These are phyloP conservation scores for Penicillium herquei DNA, from an alignment of 495 filamentous ascomycete species.

Conservation along the genomic window DNA sequence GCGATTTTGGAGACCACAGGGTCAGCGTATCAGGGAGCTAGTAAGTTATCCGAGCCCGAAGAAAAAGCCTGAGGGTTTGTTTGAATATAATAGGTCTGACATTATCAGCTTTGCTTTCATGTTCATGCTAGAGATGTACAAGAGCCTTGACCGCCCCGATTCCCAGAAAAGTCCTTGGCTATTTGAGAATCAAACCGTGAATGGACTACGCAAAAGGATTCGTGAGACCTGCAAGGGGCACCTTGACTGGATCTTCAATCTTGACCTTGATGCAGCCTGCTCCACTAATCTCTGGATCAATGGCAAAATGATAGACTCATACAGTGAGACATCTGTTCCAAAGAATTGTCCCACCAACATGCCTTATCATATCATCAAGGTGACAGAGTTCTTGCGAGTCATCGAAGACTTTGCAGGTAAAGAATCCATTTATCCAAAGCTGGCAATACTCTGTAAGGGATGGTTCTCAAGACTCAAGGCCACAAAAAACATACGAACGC, in stretches of 20 bases:
- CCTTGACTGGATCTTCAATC: neutral
- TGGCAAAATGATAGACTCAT: neutral
- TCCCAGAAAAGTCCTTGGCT: neutral
- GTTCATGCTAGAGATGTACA: conserved; percentile 2
- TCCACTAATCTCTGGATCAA: neutral
- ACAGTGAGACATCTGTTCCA: neutral
- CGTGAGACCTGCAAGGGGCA: neutral
- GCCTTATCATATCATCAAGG: neutral
- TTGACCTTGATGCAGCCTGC: neutral
- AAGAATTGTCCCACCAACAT: neutral
- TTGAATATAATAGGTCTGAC: no score
- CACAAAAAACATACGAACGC: neutral
- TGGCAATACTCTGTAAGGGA: neutral
- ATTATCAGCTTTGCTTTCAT: neutral
- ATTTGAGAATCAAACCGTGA: neutral
- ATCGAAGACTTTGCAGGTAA: neutral
- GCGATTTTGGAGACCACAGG: neutral
- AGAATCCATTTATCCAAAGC: neutral
- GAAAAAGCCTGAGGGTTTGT: neutral
- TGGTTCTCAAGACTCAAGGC: neutral
- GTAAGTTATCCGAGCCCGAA: neutral
- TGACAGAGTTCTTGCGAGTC: neutral
- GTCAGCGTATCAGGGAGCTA: conserved; percentile 2
- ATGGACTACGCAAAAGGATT: neutral
- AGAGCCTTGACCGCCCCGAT: no score